phyloP scores from a whole-genome alignment of 306 rosid species.

The Quercus alba region DNA sequence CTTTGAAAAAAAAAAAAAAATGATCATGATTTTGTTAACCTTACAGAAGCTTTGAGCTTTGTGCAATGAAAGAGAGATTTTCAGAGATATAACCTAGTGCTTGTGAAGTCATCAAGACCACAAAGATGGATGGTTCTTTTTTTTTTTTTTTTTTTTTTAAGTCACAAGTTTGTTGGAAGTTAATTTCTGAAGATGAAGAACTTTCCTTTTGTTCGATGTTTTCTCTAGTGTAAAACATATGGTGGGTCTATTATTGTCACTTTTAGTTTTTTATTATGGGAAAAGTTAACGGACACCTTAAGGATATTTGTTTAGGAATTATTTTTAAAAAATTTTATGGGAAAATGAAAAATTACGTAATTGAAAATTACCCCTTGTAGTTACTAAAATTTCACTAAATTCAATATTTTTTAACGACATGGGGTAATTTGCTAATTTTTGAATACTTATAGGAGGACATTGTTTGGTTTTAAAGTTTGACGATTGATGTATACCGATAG shows the following conservation, averaged over 20 bases:
- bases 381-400: too few relatives aligned
- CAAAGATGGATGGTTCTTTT: neutral
- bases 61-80: neutral
- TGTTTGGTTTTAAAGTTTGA: too few relatives aligned
- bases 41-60: neutral
- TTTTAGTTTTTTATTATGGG: neutral
- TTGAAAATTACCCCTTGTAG: too few relatives aligned
- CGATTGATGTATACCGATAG: too few relatives aligned
- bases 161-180: conserved; percentile 13
- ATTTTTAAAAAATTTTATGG: too few relatives aligned
- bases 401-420: too few relatives aligned
- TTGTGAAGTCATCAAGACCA: conserved; percentile 40
- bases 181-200: conserved; percentile 35
- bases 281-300: too few relatives aligned
- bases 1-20: too few relatives aligned
- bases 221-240: conserved; percentile 19
- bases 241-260: neutral
- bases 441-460: too few relatives aligned
- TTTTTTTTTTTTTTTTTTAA: neutral
- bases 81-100: neutral
- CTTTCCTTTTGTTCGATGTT: conserved; percentile 11
- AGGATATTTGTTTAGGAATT: too few relatives aligned
- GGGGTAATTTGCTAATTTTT: too few relatives aligned
- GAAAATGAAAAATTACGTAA: too few relatives aligned
- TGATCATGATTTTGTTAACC: neutral